Base-by-base conservation (phyloP, 169 alveolate species). In the Cryptosporidium ryanae region DNA sequence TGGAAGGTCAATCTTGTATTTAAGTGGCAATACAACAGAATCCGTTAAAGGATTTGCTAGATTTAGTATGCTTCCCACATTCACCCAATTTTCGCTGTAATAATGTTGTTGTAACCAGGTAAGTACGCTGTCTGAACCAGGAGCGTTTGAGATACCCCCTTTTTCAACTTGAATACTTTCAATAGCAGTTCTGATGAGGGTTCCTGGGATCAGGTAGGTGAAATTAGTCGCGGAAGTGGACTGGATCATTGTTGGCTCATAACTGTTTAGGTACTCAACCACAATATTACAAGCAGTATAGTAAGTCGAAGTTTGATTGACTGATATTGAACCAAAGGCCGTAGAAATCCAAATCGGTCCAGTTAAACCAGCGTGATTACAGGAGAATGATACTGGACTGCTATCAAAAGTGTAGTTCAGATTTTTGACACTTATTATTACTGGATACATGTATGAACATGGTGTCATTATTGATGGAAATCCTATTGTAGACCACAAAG, bases 341-440 rank as follows among this genome's bases (percentile, higher is more conserved):
- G 87, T 76, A 18, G 87, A 76, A n/a, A 76, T 76, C 87, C 87
- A 76, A 12, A 76, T 61, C 18, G 87, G 71, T 2, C 76, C 87
- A 10, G 87, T 59, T 21, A 76, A 44, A 2, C 87, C 87, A n/a
- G 68, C 87, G 44, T 61, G 68, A 21, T 76, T 76, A 12, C 87
- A 76, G 7, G 64, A 59, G 44, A 76, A 76, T 43, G 71, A 38
- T 21, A 76, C 29, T 43, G 87, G 87, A 76, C 46, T 76, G 13
- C 55, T 61, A 43, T 57, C 70, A 61, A 76, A 76, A 5, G 65
- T 43, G 23, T 76, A 34, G 59, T 76, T 76, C 17, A 76, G 38
- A 38, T 76, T 76, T 46, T 76, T 76, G 5, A 76, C 66, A 59
- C 87, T 76, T n/a, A 76, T 76, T 0, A 61, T 61, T 38, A 76